Conservation (phyloP, 129 eudicot genomes). For the Centella asiatica region DNA sequence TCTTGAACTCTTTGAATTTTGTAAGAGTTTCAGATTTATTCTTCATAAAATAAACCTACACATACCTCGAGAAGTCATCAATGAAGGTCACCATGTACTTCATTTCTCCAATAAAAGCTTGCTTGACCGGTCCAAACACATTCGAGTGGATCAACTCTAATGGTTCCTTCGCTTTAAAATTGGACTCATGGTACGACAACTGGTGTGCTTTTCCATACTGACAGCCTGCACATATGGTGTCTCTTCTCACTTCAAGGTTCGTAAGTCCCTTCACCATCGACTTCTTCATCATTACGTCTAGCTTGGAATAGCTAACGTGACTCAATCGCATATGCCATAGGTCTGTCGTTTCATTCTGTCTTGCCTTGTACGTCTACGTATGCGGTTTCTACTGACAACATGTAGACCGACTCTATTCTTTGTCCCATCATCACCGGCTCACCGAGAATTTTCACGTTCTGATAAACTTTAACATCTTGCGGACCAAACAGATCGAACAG, state of each 20-base stretch:
- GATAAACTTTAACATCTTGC: constrained; percentile 7
- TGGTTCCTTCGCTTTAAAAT: background rate
- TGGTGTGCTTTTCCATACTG: constrained; percentile 12
- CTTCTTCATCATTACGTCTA: constrained; percentile 11
- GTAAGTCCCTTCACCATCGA: background rate
- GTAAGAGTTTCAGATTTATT: background rate
- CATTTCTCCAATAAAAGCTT: background rate
- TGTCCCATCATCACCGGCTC: background rate
- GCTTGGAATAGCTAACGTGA: constrained; percentile 5
- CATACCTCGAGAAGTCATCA: constrained; percentile 12
- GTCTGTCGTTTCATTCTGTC: too few relatives aligned
- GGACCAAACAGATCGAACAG: constrained; percentile 4
- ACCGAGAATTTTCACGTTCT: background rate
- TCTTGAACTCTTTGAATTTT: background rate
- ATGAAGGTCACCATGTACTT: constrained; percentile 16
- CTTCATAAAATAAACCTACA: background rate
- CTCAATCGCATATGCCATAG: too few relatives aligned
- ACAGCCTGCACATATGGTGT: background rate
- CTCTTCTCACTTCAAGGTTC: background rate
- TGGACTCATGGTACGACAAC: constrained; percentile 7
- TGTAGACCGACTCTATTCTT: background rate
- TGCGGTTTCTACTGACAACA: constrained; percentile 1
- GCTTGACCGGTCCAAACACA: constrained; percentile 10
- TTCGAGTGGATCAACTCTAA: constrained; percentile 2
- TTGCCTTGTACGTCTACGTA: background rate